Evolutionary conservation across 805 yeast species (phyloP).

Genomic region (Lachancea kluyveri): DNA sequence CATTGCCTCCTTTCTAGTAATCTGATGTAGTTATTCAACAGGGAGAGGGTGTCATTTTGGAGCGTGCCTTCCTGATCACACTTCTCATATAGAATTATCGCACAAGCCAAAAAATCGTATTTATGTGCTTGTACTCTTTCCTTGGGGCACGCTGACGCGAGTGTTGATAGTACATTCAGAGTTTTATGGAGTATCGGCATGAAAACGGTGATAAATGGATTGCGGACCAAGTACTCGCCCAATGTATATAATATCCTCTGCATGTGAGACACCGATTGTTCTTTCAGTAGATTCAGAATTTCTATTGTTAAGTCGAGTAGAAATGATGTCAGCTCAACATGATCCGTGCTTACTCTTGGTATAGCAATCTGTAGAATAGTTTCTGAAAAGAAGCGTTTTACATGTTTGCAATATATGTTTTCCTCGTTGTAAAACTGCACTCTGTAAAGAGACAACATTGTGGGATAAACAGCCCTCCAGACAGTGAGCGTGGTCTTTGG

Average conservation of each 20-base stretch:
- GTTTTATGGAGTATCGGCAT: constrained; percentile 12
- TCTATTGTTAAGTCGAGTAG: constrained; percentile 6
- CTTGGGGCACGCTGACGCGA: constrained; percentile 11
- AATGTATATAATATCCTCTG: constrained; percentile 22
- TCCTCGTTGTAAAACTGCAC: constrained; percentile 10
- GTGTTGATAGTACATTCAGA: constrained; percentile 7
- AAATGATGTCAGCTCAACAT: constrained; percentile 16
- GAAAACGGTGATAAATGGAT: constrained; percentile 24
- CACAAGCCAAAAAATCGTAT: constrained; percentile 21
- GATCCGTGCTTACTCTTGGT: constrained; percentile 21
- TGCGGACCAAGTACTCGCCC: constrained; percentile 25
- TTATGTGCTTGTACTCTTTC: constrained; percentile 21
- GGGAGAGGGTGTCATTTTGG: not conserved
- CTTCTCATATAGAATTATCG: constrained; percentile 18
- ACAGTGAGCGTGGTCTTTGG: constrained; percentile 13
- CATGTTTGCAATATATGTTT: constrained; percentile 5
- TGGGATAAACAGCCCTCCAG: constrained; percentile 18
- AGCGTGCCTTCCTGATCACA: constrained; percentile 22
- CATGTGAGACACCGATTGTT: constrained; percentile 12
- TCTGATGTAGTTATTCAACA: not conserved
- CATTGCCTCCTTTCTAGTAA: constrained; percentile 12
- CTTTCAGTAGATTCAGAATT: constrained; percentile 7
- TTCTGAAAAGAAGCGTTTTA: constrained; percentile 20
- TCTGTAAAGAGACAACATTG: constrained; percentile 16
- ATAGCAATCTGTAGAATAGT: constrained; percentile 21